Evolutionary conservation across 305 asterid species (phyloP).

Genomic region (Withania somnifera): DNA sequence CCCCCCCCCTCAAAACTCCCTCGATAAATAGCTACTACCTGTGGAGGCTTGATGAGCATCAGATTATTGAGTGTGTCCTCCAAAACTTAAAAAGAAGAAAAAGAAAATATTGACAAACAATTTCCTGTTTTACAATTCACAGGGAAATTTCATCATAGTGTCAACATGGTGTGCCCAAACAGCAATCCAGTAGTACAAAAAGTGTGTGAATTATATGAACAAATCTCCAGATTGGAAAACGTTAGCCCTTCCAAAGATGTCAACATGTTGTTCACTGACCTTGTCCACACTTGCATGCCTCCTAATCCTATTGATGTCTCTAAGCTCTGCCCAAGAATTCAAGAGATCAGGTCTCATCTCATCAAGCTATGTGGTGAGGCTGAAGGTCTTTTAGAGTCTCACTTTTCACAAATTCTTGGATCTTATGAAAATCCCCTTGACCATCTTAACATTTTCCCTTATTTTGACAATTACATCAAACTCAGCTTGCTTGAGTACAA

Average conservation of each 20-base stretch:
- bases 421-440: conserved; percentile 39
- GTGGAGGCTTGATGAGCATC: not conserved
- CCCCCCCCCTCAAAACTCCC: not conserved
- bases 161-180: conserved; percentile 56
- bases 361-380: conserved; percentile 58
- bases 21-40: conserved; percentile 29
- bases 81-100: not conserved
- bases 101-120: not conserved
- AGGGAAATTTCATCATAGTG: conserved; percentile 14
- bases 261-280: conserved; percentile 51
- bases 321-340: conserved; percentile 39
- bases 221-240: conserved; percentile 44
- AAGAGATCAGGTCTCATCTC: conserved; percentile 42
- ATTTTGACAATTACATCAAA: conserved; percentile 61
- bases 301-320: conserved; percentile 67
- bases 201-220: conserved; percentile 35
- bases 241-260: conserved; percentile 62
- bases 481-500: conserved; percentile 48
- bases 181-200: conserved; percentile 52
- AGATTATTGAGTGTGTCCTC: not conserved
- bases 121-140: not conserved
- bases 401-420: conserved; percentile 41
- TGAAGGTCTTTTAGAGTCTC: conserved; percentile 59
- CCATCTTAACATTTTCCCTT: conserved; percentile 55
- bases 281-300: conserved; percentile 69